Evolutionary conservation across 2,329 filamentous ascomycete species (phyloP), one percentile per base, ranked within the genome.

Genomic region (Penicillium italicum): DNA sequence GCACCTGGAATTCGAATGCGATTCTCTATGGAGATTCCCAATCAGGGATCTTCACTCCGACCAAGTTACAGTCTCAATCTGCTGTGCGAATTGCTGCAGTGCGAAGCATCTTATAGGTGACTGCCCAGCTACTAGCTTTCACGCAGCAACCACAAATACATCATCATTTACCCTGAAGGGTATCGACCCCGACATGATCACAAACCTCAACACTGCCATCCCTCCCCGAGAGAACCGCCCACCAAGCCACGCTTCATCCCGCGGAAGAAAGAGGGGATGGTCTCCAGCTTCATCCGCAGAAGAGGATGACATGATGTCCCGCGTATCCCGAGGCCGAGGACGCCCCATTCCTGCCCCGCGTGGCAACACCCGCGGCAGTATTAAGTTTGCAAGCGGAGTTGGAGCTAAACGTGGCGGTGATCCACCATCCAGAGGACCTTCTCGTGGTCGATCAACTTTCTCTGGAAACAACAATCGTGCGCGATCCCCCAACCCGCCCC

Each of bases 1-100:
- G 9, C 88, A 91, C 63, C 62, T 79, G 9, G 87, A 90, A 66
- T 67, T 75, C 12, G 72, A 80, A 2, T 90, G 88, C 68, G 79
- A 81, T 50, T 74, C 79, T 45, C 73, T 86, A 24, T 90, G 85
- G 85, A 74, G 75, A 55, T 64, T 73, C 12, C 72, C 72, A 10
- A 64, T 52, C 24, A 61, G 60, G 34, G 64, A 66, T 26, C 55
- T 59, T 8, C 54, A 65, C 9, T 51, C 64, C 6, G 65, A 68
- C 6, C 65, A 70, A 8, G 62, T 77, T 11, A 65, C 67, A 11
- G 70, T 79, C 14, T 78, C 76, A 31, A 68, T 79, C 34, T 78
- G 72, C 31, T 79, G 77, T 61, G 70, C 73, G 30, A 65, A 73
- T 51, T 79, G 77, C 62, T 69, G 70, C 31, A 78, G 75, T 62